These are phyloP conservation scores for Daldinia childiae DNA, from an alignment of 495 filamentous ascomycete species.

Conservation along the genomic window DNA sequence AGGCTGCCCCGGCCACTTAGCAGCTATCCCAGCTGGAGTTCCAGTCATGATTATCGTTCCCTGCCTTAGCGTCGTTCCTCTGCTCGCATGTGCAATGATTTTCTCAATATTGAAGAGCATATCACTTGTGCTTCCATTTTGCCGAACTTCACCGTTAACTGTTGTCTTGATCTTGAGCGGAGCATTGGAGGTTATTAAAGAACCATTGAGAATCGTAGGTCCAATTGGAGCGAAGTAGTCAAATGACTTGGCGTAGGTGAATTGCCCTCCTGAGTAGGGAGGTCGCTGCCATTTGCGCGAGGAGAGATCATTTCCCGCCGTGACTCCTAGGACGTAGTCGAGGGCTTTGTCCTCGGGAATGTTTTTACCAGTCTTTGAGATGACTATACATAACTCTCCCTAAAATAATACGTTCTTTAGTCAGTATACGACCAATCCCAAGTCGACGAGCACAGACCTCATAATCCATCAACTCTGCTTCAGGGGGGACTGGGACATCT, in stretches of 20 bases:
- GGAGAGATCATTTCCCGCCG: slow-evolving; percentile 47
- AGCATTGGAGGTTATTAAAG: slow-evolving; percentile 15
- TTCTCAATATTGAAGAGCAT: slow-evolving; percentile 38
- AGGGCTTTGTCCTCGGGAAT: slow-evolving; percentile 46
- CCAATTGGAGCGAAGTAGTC: slow-evolving; percentile 56
- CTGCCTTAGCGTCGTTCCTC: slow-evolving; percentile 52
- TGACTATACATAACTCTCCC: slow-evolving; percentile 17
- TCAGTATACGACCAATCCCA: not conserved
- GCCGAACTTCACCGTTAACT: slow-evolving; percentile 43
- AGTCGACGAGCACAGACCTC: slow-evolving; percentile 1
- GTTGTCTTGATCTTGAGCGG: slow-evolving; percentile 34
- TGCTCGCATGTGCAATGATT: slow-evolving; percentile 39
- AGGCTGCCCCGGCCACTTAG: slow-evolving; percentile 64
- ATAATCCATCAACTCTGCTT: slow-evolving; percentile 18
- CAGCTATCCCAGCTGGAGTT: slow-evolving; percentile 54
- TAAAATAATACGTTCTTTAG: not conserved
- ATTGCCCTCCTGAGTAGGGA: slow-evolving; percentile 48
- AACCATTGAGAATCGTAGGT: slow-evolving; percentile 57
- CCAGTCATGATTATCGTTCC: slow-evolving; percentile 56
- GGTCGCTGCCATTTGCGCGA: slow-evolving; percentile 43
- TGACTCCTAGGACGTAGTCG: slow-evolving; percentile 48
- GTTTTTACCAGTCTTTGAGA: slow-evolving; percentile 47
- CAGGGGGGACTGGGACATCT: slow-evolving; percentile 9
- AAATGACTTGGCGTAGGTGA: slow-evolving; percentile 52
- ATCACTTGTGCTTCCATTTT: slow-evolving; percentile 37